Base-by-base conservation (phyloP, 2,329 filamentous ascomycete species). In the Colletotrichum australisinense region DNA sequence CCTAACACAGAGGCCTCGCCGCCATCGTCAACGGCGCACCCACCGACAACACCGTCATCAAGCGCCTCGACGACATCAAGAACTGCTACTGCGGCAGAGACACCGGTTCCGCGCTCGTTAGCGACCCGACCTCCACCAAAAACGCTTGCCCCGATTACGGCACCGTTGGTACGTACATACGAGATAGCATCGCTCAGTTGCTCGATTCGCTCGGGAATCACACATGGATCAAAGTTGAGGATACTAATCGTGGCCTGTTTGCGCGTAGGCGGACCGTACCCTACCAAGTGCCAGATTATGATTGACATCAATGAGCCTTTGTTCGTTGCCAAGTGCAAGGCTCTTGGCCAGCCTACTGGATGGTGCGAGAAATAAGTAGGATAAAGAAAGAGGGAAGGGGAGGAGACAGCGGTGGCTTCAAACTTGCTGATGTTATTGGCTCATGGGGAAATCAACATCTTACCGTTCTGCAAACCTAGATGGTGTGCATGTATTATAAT, bases 51-150 rank as follows among this genome's bases (percentile, higher is more conserved):
- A 35, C 32, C 6, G 5, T 42, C 38, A 19, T 6, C 38, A 65
- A 65, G 52, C 63, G 63, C 1, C 63, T 56, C 11, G 63, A 57
- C 24, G 32, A 65, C 52, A 65, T 46, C 32, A 57, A 65, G 30
- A 65, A 56, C 63, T 65, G 63, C 52, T 65, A 65, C 16, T 65
- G 63, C 63, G 63, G 63, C 16, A 65, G 63, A 14, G 63, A 65
- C 63, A 65, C 62, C 46, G 46, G 32, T 16, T 38, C 24, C 14
- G 63, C 63, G 22, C 46, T 38, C 1, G 52, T 65, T 2, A 65
- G 63, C 26, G 63, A 57, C 52, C 63, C 63, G n/a, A 30, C 38
- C 30, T 26, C 63, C n/a, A 65, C 63, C 24, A 65, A 65, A 32
- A 24, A 28, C 38, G 63, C 63, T n/a, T 65, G 63, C 22, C 49